A percentile compares a stretch with the other conserved stretches of the same genome.
Conservation (phyloP, 768 basidiomycete species). For the Termitomyces bulborhizus region DNA sequence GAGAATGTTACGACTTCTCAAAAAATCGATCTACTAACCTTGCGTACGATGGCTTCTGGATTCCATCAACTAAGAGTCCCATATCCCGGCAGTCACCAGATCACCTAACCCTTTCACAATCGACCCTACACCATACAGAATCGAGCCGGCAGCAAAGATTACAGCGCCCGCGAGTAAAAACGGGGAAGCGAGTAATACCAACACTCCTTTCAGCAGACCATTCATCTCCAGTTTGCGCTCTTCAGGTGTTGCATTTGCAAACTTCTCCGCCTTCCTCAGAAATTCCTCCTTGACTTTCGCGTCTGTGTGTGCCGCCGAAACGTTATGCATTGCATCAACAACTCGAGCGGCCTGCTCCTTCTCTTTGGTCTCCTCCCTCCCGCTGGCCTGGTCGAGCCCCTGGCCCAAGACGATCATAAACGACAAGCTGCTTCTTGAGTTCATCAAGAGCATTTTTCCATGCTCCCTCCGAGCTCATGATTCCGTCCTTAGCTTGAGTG, state of each 20-base stretch:
- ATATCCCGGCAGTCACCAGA: background rate
- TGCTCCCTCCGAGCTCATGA: background rate
- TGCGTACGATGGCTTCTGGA: background rate
- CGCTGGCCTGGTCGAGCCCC: background rate
- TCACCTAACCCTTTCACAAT: slow-evolving; percentile 4
- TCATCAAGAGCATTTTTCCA: background rate
- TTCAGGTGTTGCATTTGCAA: background rate
- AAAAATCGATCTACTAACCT: background rate
- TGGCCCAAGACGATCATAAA: background rate
- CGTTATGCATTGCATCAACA: background rate
- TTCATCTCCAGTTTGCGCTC: background rate
- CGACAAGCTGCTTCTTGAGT: background rate
- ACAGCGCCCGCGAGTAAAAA: slow-evolving; percentile 2
- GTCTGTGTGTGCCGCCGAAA: background rate
- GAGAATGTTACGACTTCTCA: background rate
- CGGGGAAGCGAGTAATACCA: background rate
- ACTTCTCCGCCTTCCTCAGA: background rate
- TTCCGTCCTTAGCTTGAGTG: background rate
- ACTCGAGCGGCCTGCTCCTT: background rate
- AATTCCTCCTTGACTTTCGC: background rate
- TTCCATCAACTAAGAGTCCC: background rate
- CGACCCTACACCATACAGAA: slow-evolving; percentile 5
- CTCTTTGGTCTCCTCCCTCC: background rate
- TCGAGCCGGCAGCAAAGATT: slow-evolving; percentile 2
- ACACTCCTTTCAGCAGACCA: background rate